Conservation (phyloP, 352 stramenopile genomes). For the Thalassiosira pacifica region DNA sequence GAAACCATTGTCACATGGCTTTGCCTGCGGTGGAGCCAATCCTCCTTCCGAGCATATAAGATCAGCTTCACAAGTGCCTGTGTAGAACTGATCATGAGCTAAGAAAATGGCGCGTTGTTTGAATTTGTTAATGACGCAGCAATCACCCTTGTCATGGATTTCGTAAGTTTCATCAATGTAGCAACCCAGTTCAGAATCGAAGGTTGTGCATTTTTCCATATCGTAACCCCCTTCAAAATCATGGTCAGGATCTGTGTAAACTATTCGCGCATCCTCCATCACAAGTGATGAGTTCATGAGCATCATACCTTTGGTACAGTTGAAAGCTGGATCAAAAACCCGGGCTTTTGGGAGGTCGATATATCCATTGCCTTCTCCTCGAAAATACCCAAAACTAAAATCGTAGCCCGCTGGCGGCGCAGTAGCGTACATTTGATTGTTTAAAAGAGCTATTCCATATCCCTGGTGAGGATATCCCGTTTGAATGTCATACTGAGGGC, state of each 20-base stretch:
- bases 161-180: slow-evolving; percentile 71
- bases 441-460: slow-evolving; percentile 90
- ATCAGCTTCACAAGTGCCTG: slow-evolving; percentile 96
- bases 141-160: slow-evolving; percentile 69
- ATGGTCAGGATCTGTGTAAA: slow-evolving; percentile 76
- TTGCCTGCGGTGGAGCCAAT: slow-evolving; percentile 86
- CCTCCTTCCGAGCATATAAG: slow-evolving; percentile 91
- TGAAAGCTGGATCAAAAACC: slow-evolving; percentile 88
- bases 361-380: slow-evolving; percentile 65
- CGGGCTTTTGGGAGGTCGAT: slow-evolving; percentile 67
- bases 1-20: slow-evolving; percentile 94
- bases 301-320: slow-evolving; percentile 94
- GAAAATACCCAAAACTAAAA: slow-evolving; percentile 71
- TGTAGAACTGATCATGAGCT: slow-evolving; percentile 91
- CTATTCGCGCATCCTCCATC: slow-evolving; percentile 54
- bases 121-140: slow-evolving; percentile 64
- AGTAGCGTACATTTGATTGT: slow-evolving; percentile 74
- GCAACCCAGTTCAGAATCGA: slow-evolving; percentile 65
- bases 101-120: slow-evolving; percentile 73
- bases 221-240: slow-evolving; percentile 78
- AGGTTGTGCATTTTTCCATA: slow-evolving; percentile 69
- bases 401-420: slow-evolving; percentile 64
- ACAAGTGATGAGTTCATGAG: slow-evolving; percentile 82
- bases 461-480: slow-evolving; percentile 92
- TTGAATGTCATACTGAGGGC: slow-evolving; percentile 93